Evolutionary conservation across 2,329 filamentous ascomycete species (phyloP).

Genomic region (Didymellaceae sp.): DNA sequence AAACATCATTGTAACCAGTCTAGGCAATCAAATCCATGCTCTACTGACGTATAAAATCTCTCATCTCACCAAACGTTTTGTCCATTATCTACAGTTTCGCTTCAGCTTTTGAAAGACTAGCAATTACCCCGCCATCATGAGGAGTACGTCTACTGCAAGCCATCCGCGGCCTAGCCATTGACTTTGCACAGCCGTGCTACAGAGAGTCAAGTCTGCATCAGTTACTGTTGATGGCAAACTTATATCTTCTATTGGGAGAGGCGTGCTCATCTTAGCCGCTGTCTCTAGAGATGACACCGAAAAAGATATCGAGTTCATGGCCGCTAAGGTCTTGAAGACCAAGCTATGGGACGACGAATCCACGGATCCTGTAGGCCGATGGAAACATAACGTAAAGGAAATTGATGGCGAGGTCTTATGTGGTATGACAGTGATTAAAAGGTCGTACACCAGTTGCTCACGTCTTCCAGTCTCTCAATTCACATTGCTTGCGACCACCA

Average conservation of each 20-base stretch:
- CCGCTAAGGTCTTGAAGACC: slow-evolving; percentile 85
- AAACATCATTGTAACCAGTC: slow-evolving; percentile 2
- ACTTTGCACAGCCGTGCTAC: slow-evolving; percentile 74
- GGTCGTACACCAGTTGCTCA: not conserved
- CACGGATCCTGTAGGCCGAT: slow-evolving; percentile 65
- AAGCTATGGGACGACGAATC: slow-evolving; percentile 88
- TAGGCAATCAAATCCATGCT: slow-evolving; percentile 5
- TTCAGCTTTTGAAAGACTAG: not conserved
- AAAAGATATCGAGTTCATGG: slow-evolving; percentile 84
- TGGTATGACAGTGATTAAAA: slow-evolving; percentile 62
- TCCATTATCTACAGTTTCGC: too few relatives aligned
- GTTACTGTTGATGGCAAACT: slow-evolving; percentile 92
- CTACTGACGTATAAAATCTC: slow-evolving; percentile 1
- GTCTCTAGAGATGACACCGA: slow-evolving; percentile 88
- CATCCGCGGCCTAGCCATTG: slow-evolving; percentile 12
- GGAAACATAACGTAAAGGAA: slow-evolving; percentile 89
- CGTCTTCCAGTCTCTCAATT: slow-evolving; percentile 83
- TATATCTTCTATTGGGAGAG: slow-evolving; percentile 88
- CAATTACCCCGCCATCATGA: slow-evolving; percentile 29
- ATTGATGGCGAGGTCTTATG: slow-evolving; percentile 93
- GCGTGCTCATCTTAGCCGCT: slow-evolving; percentile 88
- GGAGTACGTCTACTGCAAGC: slow-evolving; percentile 27
- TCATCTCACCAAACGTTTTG: not conserved
- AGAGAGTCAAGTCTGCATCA: slow-evolving; percentile 92
- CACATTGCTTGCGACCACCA: slow-evolving; percentile 89